phyloP scores from a whole-genome alignment of 441 rosid genomes.

The Omphalea diandra region DNA sequence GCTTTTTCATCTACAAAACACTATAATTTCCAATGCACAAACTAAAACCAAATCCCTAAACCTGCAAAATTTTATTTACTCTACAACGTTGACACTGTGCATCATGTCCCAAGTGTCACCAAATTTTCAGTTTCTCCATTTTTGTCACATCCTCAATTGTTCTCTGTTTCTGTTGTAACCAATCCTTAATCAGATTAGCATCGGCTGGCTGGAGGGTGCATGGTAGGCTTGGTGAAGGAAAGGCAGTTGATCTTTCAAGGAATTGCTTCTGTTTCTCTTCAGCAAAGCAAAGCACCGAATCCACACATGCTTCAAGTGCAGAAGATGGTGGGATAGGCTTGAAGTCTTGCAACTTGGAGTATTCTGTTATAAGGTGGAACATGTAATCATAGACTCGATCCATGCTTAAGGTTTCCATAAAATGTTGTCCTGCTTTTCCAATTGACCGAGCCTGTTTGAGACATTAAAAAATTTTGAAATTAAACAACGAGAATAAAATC shows the following conservation, averaged over 20 bases:
- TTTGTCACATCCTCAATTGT: conserved; percentile 38
- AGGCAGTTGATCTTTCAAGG: conserved; percentile 45
- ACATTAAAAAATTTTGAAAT: not conserved
- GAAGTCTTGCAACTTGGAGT: conserved; percentile 72
- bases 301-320: conserved; percentile 59
- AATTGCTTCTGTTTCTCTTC: conserved; percentile 47
- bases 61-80: conserved; percentile 10
- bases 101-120: conserved; percentile 15
- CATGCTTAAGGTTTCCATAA: conserved; percentile 72
- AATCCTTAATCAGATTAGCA: conserved; percentile 30
- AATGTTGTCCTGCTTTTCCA: conserved; percentile 70
- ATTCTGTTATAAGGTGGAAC: conserved; percentile 73
- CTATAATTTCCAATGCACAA: conserved; percentile 5
- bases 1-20: not conserved
- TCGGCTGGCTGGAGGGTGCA: conserved; percentile 52
- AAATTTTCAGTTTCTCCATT: conserved; percentile 38
- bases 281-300: conserved; percentile 76
- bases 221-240: conserved; percentile 42
- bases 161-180: conserved; percentile 43
- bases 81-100: not conserved
- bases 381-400: conserved; percentile 76
- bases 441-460: conserved; percentile 61
- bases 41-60: conserved; percentile 6
- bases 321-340: conserved; percentile 67
- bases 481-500: not conserved